Base-by-base conservation (phyloP, 345 rosid genomes). In the Citrus hindsii region DNA sequence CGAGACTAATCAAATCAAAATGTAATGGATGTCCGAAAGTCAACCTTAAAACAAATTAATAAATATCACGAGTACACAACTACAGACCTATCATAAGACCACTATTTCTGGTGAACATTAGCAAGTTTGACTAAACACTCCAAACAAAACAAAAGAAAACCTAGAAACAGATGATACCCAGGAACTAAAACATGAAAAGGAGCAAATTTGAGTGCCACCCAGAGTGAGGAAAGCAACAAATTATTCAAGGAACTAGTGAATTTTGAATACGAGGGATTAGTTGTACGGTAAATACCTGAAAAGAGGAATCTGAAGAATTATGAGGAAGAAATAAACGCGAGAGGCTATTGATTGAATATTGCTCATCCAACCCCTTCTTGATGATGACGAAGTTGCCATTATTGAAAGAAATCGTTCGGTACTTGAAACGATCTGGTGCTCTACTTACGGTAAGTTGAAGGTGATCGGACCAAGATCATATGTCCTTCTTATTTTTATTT, bases 301-400 rank as follows among this genome's bases (percentile, higher is more conserved):
- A 79, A 95, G 96, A 78, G 98, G 99, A 88, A 93, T 84, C 91
- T 95, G 99, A 55, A 95, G 88, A 48, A 95, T 73, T 81, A 95
- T 91, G 38, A 93, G 86, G 78, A 93, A 71, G 91, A 94, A 95
- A 86, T 87, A 94, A 55, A 92, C 74, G 67, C 89, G 86, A 69
- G 99, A 83, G 22, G 98, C 91, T 21, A 84, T 74, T 10, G 90
- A 76, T 2, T 94, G 74, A n/a, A 92, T 81, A 68, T 76, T 90
- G 74, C 75, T 83, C 51, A 82, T 64, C 98, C 95, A 93, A 76
- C 93, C 89, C 79, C 69, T 87, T 56, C 87, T 77, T 79, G 83
- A 71, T 24, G 86, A 62, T 28, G 81, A 33, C 12, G 80, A 12
- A 67, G 69, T 82, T 82, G 91, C 89, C 82, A 82, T 86, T 79